A percentile compares a stretch with the other conserved stretches of the same genome.
Evolutionary conservation across 2,329 filamentous ascomycete species (phyloP).

Genomic region (Aschersonia sp.): DNA sequence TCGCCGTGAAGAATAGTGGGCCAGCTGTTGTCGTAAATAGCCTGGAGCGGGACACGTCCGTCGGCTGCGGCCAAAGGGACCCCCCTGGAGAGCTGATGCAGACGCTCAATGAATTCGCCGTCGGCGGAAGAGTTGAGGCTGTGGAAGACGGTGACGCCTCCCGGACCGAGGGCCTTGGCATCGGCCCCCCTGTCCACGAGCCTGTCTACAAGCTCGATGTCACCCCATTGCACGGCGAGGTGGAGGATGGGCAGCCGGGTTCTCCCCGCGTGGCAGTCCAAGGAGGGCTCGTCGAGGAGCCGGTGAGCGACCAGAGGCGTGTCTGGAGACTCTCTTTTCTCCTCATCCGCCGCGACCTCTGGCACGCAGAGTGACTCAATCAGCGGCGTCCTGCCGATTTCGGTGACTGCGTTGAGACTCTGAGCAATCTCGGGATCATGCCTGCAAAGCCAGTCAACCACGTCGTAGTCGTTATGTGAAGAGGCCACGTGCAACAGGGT

Average conservation of each 20-base stretch:
- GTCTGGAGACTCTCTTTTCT: neutral
- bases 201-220: conserved; percentile 7
- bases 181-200: conserved; percentile 9
- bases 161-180: conserved; percentile 4
- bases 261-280: conserved; percentile 4
- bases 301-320: conserved; percentile 6
- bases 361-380: conserved; percentile 12
- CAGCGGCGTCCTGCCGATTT: conserved; percentile 14
- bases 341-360: neutral
- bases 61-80: conserved; percentile 4
- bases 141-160: conserved; percentile 9
- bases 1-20: neutral
- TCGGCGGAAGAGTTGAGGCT: conserved; percentile 12
- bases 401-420: conserved; percentile 12
- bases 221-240: conserved; percentile 13
- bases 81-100: conserved; percentile 10
- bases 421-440: conserved; percentile 13
- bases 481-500: conserved; percentile 24
- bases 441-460: conserved; percentile 15
- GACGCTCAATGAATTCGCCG: conserved; percentile 8
- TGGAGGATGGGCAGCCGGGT: conserved; percentile 3
- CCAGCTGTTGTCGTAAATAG: conserved; percentile 12
- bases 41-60: conserved; percentile 14
- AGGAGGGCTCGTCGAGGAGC: conserved; percentile 6
- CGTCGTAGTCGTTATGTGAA: conserved; percentile 13